Percentiles rank a stretch among this genome's conserved stretches.
Conservation (phyloP, 306 rosid species). For the Cucurbita moschata region DNA sequence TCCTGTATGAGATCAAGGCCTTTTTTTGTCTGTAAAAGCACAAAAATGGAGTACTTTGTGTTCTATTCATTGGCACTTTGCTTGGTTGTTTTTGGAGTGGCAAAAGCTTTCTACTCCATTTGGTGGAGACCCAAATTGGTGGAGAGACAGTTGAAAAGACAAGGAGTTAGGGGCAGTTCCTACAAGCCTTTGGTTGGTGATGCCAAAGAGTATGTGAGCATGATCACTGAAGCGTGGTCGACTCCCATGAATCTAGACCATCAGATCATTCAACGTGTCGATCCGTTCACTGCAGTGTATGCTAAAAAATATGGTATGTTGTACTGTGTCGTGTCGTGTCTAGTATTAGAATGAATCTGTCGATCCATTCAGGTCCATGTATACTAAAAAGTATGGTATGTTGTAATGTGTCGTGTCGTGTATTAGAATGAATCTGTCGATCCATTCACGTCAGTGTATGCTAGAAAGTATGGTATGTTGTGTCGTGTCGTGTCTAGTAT, state of each 20-base stretch:
- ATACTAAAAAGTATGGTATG: constrained; percentile 26
- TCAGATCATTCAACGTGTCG: constrained; percentile 27
- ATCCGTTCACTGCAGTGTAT: constrained; percentile 21
- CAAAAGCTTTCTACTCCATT: constrained; percentile 17
- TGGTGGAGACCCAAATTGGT: constrained; percentile 37
- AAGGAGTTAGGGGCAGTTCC: constrained; percentile 34
- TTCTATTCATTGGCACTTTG: constrained; percentile 7
- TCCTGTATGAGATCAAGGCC: background rate
- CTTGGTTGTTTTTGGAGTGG: constrained; percentile 19
- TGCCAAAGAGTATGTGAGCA: constrained; percentile 26
- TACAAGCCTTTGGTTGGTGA: constrained; percentile 35
- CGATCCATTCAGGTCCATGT: constrained; percentile 25
- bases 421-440: constrained; percentile 8
- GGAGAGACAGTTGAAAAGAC: constrained; percentile 22
- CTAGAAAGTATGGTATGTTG: constrained; percentile 24
- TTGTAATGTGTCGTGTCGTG: background rate
- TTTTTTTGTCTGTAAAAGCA: background rate
- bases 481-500: background rate
- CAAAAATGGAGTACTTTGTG: constrained; percentile 11
- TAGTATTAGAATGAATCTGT: background rate
- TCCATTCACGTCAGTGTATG: constrained; percentile 18
- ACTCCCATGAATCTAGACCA: constrained; percentile 29
- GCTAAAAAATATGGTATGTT: constrained; percentile 27
- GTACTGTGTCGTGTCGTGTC: background rate
- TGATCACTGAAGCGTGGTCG: constrained; percentile 34